Base-by-base conservation (phyloP, 768 basidiomycete genomes). In the Paxillus involutus region DNA sequence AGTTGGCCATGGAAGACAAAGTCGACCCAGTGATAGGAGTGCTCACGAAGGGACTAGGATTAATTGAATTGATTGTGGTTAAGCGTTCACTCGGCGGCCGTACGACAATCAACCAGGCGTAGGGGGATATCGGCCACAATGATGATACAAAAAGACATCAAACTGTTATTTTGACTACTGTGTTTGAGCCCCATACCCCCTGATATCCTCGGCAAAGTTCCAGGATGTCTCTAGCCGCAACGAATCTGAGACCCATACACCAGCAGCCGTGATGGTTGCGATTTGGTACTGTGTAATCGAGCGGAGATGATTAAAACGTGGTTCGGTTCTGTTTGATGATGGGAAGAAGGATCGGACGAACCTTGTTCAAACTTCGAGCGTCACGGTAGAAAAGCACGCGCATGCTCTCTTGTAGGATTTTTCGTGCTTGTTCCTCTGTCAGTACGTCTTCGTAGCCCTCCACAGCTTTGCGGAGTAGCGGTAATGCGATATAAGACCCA, bases 361-460 rank as follows among this genome's bases (percentile, higher is more conserved):
- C 95, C 84, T 98, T 97, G 80, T 98, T 90, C 70, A 95, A 75
- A 76, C 91, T 93, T 61, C 96, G 80, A 6, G 96, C 96, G 63
- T 99, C 97, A 42, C 97, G 85, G 74, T 99, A 99, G 74, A 88
- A 98, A 45, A 99, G 80, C 14, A 98, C 94, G 60, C 86, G 85
- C 87, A 99, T 91, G 67, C 89, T 85, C 47, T 89, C 83, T 63
- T 89, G 83, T 49, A 99, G 67, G 55, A 98, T 88, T 63, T 79
- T 75, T 24, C 80, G 75, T 14, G 93, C 97, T 53, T 94, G 83
- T 37, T 85, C 86, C 64, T 90, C 88, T 2, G 88, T 88, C 52
- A 98, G 72, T 1, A 71, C 74, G 46, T 89, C 80, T 61, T 91
- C 88, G 21, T 79, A 76, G 3, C 87, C 89, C 71, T 99, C 95